Evolutionary conservation across 75 land plant genomes (phyloP).

Genomic region (Pinus albicaulis): DNA sequence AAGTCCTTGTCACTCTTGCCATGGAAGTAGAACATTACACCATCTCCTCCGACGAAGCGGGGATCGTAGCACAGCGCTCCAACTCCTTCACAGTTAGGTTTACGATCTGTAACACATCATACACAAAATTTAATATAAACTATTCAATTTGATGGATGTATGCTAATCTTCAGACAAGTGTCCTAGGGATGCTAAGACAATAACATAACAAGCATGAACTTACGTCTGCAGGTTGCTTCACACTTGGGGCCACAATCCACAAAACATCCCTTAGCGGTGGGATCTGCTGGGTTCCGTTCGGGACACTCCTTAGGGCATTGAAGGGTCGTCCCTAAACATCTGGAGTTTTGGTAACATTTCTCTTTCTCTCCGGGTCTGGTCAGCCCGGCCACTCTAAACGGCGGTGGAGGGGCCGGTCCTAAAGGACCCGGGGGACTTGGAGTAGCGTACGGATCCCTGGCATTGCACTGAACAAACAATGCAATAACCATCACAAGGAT

Average conservation of each 20-base stretch:
- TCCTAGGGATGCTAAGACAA: background rate
- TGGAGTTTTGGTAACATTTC: background rate
- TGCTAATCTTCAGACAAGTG: background rate
- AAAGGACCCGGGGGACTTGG: background rate
- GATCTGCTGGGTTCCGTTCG: constrained; percentile 17
- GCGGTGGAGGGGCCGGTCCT: background rate
- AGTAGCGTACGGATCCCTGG: background rate
- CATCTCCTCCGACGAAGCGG: constrained; percentile 70
- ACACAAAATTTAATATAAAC: background rate
- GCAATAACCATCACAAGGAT: too few relatives aligned
- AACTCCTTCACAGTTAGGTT: constrained; percentile 30
- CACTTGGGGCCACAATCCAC: constrained; percentile 49
- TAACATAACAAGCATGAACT: constrained; percentile 3
- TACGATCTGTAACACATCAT: constrained; percentile 2
- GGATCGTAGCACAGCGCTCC: constrained; percentile 69
- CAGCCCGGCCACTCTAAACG: background rate
- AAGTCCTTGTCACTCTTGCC: constrained; percentile 46
- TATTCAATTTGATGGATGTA: background rate
- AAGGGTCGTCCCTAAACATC: constrained; percentile 14
- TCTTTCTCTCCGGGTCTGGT: background rate
- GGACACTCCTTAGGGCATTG: constrained; percentile 49
- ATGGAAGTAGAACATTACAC: constrained; percentile 73
- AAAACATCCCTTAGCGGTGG: constrained; percentile 42
- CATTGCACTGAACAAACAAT: background rate
- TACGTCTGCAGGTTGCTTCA: constrained; percentile 49